phyloP scores from a whole-genome alignment of 1,139 yeast genomes.

The Taiozyma sp. region DNA sequence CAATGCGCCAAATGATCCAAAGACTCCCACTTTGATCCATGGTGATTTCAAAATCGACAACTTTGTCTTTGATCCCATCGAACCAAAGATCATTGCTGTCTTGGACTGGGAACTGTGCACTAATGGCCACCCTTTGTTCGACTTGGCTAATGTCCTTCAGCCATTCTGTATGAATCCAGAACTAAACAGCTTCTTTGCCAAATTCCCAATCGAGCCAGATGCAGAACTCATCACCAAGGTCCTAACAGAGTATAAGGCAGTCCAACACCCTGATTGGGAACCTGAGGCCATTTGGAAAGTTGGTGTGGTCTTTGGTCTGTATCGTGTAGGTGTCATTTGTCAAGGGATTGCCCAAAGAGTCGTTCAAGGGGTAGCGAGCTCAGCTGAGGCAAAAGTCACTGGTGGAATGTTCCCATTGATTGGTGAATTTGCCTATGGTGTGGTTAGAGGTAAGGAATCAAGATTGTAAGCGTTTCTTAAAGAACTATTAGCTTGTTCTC shows the following conservation, averaged over 20 bases:
- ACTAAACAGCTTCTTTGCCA: slow-evolving; percentile 20
- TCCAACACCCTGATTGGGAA: slow-evolving; percentile 28
- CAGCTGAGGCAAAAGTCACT: slow-evolving; percentile 46
- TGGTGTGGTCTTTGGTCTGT: slow-evolving; percentile 57
- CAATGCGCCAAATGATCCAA: slow-evolving; percentile 45
- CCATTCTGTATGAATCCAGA: slow-evolving; percentile 46
- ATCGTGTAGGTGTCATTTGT: slow-evolving; percentile 54
- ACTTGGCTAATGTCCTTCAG: slow-evolving; percentile 56
- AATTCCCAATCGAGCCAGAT: slow-evolving; percentile 15
- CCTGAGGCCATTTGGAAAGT: slow-evolving; percentile 46
- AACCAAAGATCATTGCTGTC: slow-evolving; percentile 49
- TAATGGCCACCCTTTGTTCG: slow-evolving; percentile 64
- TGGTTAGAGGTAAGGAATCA: background rate
- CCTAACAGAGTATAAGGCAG: slow-evolving; percentile 11
- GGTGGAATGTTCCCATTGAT: slow-evolving; percentile 42
- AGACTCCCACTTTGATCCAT: slow-evolving; percentile 47
- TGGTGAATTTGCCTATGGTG: slow-evolving; percentile 25
- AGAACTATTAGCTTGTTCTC: background rate
- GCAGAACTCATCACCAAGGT: slow-evolving; percentile 14
- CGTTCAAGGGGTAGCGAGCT: slow-evolving; percentile 54
- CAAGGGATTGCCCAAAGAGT: slow-evolving; percentile 68
- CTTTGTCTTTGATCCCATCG: slow-evolving; percentile 47
- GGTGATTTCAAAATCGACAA: slow-evolving; percentile 71
- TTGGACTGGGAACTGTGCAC: slow-evolving; percentile 72
- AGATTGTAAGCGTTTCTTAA: background rate